A percentile compares a stretch with the other conserved stretches of the same genome.
Conservation (phyloP, 257 asterid species). For the Cordia subcordata region DNA sequence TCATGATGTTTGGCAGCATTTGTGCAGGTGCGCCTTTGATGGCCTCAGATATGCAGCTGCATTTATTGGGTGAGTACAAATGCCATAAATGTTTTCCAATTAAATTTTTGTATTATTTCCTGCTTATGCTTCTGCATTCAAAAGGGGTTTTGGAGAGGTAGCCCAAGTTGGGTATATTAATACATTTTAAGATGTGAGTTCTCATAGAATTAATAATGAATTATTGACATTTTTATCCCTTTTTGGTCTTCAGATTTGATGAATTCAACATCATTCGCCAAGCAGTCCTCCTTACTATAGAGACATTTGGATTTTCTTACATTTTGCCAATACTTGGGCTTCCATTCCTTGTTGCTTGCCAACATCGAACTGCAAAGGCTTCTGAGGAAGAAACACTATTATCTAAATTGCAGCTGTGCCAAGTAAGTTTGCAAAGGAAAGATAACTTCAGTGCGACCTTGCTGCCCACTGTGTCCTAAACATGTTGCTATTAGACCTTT, state of each 20-base stretch:
- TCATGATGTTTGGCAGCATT: conserved; percentile 17
- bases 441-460: not conserved
- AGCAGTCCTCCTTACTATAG: conserved; percentile 76
- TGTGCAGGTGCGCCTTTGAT: conserved; percentile 89
- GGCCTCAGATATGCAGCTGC: conserved; percentile 98
- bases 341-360: conserved; percentile 58
- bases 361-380: conserved; percentile 20
- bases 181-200: too few relatives aligned
- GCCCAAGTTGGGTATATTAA: too few relatives aligned
- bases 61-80: conserved; percentile 69
- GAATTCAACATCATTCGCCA: conserved; percentile 85
- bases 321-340: conserved; percentile 82
- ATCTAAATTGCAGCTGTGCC: conserved; percentile 49
- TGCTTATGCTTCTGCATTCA: too few relatives aligned
- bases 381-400: conserved; percentile 27
- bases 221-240: conserved; percentile 9
- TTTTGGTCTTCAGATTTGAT: conserved; percentile 55
- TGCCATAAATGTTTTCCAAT: not conserved
- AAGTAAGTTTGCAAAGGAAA: conserved; percentile 32
- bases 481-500: not conserved
- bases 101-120: too few relatives aligned
- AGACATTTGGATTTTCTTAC: conserved; percentile 88
- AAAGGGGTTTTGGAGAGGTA: too few relatives aligned
- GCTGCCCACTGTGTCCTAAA: not conserved
- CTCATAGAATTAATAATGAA: not conserved